These are phyloP conservation scores for Coemansia sp. DNA, from an alignment of 192 early-diverging fungal genomes.

Conservation along the genomic window DNA sequence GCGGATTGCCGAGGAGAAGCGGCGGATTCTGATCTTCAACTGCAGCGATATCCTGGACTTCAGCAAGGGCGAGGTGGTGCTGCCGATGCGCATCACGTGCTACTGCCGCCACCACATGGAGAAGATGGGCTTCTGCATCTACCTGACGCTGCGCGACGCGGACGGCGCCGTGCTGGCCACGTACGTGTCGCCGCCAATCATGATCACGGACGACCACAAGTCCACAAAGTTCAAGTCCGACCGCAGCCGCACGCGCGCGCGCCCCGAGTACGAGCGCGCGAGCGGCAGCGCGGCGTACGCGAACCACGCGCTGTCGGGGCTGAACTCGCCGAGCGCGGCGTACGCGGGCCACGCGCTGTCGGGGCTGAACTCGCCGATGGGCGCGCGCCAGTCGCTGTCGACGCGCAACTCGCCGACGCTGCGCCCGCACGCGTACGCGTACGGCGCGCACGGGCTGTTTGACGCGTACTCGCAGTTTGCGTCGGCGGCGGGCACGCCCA, in stretches of 20 bases:
- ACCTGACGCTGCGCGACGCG: conserved; percentile 74
- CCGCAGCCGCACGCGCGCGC: conserved; percentile 49
- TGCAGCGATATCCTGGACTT: conserved; percentile 85
- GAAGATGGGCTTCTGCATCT: conserved; percentile 89
- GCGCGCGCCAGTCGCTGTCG: conserved; percentile 41
- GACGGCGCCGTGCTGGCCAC: conserved; percentile 65
- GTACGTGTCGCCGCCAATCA: conserved; percentile 85
- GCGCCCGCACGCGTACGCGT: conserved; percentile 16
- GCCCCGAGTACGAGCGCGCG: conserved; percentile 54
- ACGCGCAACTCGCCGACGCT: conserved; percentile 50
- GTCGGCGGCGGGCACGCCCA: conserved; percentile 47
- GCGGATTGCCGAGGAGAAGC: conserved; percentile 68
- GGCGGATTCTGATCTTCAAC: conserved; percentile 86
- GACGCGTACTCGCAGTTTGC: conserved; percentile 54
- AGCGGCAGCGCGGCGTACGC: conserved; percentile 35
- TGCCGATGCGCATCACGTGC: conserved; percentile 94
- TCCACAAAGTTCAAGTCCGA: conserved; percentile 67
- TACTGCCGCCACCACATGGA: conserved; percentile 96
- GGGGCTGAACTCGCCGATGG: conserved; percentile 25
- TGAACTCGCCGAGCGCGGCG: conserved; percentile 14
- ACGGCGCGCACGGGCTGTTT: conserved; percentile 14
- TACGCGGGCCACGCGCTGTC: conserved; percentile 40
- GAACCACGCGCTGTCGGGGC: conserved; percentile 40
- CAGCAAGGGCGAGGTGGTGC: conserved; percentile 78
- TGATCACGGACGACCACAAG: conserved; percentile 99